Conservation (phyloP, 2,329 filamentous ascomycete species). For the Fusarium sp. region DNA sequence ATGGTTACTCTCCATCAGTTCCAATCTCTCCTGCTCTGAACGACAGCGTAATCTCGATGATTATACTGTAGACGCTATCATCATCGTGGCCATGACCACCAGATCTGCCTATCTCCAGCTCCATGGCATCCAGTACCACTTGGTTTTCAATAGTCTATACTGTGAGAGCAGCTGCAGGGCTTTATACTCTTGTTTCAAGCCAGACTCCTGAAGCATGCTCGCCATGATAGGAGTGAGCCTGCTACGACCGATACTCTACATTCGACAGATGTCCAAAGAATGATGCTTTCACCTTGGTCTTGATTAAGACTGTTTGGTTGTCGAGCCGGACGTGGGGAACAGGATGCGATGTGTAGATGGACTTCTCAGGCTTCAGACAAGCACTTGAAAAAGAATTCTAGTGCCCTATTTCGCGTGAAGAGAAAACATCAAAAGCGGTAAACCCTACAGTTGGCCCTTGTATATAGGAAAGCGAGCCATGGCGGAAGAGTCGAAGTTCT, state of each 20-base stretch:
- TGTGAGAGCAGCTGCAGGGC: too few species aligned
- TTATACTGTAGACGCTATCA: too few species aligned
- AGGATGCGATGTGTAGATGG: neutral
- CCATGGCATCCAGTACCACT: too few species aligned
- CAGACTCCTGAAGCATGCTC: neutral
- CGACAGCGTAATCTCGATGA: too few species aligned
- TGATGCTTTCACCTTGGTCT: slow-evolving; percentile 8
- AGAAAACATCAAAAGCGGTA: too few species aligned
- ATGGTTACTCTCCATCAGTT: too few species aligned
- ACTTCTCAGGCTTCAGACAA: neutral
- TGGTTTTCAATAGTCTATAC: too few species aligned
- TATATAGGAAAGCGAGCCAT: neutral
- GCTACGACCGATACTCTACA: neutral
- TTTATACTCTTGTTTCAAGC: neutral
- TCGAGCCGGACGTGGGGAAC: too few species aligned
- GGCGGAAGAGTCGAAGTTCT: neutral
- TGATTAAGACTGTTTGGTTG: rapidly evolving
- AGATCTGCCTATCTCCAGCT: too few species aligned
- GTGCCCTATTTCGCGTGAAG: neutral
- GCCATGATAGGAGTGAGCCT: neutral
- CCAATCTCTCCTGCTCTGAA: too few species aligned
- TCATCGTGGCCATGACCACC: too few species aligned
- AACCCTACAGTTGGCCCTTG: neutral
- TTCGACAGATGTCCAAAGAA: slow-evolving; percentile 9
- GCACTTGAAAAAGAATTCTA: neutral